phyloP scores from a whole-genome alignment of 495 filamentous ascomycete genomes.

The Annulohypoxylon stygium region DNA sequence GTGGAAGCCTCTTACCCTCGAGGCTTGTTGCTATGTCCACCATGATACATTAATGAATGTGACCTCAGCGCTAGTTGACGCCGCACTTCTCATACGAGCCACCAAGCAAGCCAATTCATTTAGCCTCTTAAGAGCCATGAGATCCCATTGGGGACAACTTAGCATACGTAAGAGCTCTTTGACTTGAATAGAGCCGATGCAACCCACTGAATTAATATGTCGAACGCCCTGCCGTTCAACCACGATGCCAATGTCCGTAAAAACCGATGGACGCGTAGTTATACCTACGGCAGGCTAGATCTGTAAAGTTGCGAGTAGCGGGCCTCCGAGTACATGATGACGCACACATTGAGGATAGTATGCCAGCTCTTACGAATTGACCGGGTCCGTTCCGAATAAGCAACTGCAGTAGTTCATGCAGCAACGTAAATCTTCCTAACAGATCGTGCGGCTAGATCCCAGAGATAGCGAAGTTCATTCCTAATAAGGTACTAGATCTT shows the following conservation, averaged over 20 bases:
- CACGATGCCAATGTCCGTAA: not conserved
- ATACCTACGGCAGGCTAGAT: conserved; percentile 3
- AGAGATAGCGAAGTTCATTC: conserved; percentile 11
- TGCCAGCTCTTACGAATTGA: conserved; percentile 9
- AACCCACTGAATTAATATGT: conserved; percentile 16
- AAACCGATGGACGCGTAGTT: not conserved
- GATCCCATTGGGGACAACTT: not conserved
- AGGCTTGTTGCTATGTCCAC: conserved; percentile 12
- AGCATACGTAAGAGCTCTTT: not conserved
- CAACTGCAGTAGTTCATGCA: conserved; percentile 25
- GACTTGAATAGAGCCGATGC: not conserved
- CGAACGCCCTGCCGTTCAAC: conserved; percentile 9
- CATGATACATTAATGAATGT: conserved; percentile 2
- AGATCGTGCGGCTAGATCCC: not conserved
- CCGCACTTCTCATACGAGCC: not conserved
- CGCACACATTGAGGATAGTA: conserved; percentile 14
- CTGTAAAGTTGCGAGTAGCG: conserved; percentile 1
- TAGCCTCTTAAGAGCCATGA: not conserved
- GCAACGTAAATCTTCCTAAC: conserved; percentile 7
- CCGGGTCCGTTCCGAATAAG: conserved; percentile 24
- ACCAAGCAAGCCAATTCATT: not conserved
- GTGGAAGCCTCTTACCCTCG: conserved; percentile 3
- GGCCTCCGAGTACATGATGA: conserved; percentile 5
- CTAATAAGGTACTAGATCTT: conserved; percentile 21
- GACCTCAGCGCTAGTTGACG: not conserved